Conservation (phyloP, 768 basidiomycete species). For the Boletus rubropictus region DNA sequence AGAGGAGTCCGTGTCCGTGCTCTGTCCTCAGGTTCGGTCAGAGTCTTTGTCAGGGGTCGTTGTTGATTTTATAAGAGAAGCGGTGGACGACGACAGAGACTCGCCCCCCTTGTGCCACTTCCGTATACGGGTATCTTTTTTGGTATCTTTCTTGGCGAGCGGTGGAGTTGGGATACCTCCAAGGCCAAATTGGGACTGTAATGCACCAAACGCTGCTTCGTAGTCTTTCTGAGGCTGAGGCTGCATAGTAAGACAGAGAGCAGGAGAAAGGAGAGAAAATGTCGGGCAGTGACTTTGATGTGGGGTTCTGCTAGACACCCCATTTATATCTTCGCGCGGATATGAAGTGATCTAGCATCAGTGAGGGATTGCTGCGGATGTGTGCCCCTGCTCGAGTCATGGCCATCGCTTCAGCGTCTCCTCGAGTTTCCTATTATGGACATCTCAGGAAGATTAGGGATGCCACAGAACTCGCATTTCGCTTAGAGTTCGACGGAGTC, state of each 20-base stretch:
- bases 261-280: background rate
- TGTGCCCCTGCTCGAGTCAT: no score
- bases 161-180: slow-evolving; percentile 4
- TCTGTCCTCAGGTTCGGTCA: background rate
- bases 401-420: no score
- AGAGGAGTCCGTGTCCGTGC: background rate
- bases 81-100: slow-evolving; percentile 13
- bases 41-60: background rate
- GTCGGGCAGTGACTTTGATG: background rate
- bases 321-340: slow-evolving; percentile 4
- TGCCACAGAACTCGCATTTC: no score
- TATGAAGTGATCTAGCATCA: background rate
- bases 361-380: no score
- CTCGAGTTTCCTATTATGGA: no score
- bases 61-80: slow-evolving; percentile 7
- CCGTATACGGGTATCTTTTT: background rate
- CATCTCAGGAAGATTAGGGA: no score
- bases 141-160: background rate
- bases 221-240: slow-evolving; percentile 20
- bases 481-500: no score
- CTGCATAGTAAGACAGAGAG: background rate
- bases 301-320: no score
- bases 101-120: slow-evolving; percentile 19
- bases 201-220: slow-evolving; percentile 17
- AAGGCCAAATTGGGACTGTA: slow-evolving; percentile 19